Base-by-base conservation (phyloP, 306 rosid species). In the Gastrolobium bilobum region DNA sequence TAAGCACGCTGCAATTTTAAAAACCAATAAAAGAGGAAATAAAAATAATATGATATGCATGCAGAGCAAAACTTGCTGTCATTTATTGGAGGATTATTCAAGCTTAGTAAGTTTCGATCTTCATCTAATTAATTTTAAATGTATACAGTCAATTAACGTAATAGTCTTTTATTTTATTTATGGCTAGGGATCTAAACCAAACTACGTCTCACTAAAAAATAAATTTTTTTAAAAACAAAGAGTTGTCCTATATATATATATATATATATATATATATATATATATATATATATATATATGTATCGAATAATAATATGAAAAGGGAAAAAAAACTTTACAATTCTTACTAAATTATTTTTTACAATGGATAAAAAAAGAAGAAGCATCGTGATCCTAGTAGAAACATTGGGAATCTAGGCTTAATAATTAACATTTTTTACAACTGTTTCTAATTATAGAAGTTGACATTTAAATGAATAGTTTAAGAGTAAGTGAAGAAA, bases 361-460 rank as follows among this genome's bases (percentile, higher is more conserved):
- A 59, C 5, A 2, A 58, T 48, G 14, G n/a, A 13, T 2, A 10
- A 33, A 31, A 10, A 11, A 54, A 56, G 35, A 51, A 20, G 26
- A 20, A 20, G 43, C 46, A 30, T 64, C n/a, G 15, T 20, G 38
- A 35, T 61, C 71, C 51, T 15, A 35, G 62, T 63, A 38, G 15
- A 73, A 64, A 38, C 3, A 76, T 50, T 39, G 44, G 14, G 65
- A 76, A 64, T 76, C 43, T 52, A 64, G 66, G 10, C 60, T 26
- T 38, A 29, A 29, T 3, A 51, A 20, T 51, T n/a, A 4, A 39
- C 1, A 4, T 14, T 46, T 31, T 39, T 30, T 29, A 2, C 33
- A 44, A 39, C 33, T 76, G 39, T 59, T 37, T 40, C 42, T 29
- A 56, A 29, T 29, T 30, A 34, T 62, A 37, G 61, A 61, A 34